Base-by-base conservation (phyloP, 345 rosid species). In the Anastatica hierochuntica region DNA sequence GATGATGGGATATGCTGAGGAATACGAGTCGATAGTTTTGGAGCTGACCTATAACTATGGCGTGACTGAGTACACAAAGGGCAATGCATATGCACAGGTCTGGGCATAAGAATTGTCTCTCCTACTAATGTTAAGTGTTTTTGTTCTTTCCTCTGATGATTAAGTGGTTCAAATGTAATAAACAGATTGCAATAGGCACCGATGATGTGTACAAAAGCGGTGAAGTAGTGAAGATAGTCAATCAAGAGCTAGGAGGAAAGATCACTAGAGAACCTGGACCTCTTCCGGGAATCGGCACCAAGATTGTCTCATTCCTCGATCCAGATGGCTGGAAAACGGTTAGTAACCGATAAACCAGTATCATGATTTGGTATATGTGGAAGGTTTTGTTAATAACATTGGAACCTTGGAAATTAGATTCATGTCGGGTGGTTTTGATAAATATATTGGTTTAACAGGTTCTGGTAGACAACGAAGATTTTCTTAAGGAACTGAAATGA, bases 251-350 rank as follows among this genome's bases (percentile, higher is more conserved):
- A 51, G 95, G 98, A 33, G 98, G 96, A 58, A 87, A 90, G 70
- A 80, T 90, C 67, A 82, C 95, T 38, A 70, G 95, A 53, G 83
- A 75, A 52, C 75, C 96, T 0, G 98, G 98, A 59, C 90, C 96
- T 23, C 44, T 87, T 72, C 95, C 94, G 6, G 98, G 98, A 65
- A 12, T 87, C 18, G 81, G 80, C 73, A 88, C 96, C 70, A 92
- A 84, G 74, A 88, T 88, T 44, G 77, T 79, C 53, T 58, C 88
- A 31, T 92, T 92, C 50, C 76, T 84, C 14, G 98, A 88, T 59
- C 96, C 94, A 18, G 96, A 92, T 75, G 96, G 96, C 63, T 88
- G 96, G 98, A 92, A 92, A 77, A 84, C 94, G 4, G 95, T 87
- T 66, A 65, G 84, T 66, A 37, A n/a, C 47, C 24, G 5, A 30